Evolutionary conservation across 2,329 filamentous ascomycete genomes (phyloP).

Genomic region (Trichoderma simmonsii): DNA sequence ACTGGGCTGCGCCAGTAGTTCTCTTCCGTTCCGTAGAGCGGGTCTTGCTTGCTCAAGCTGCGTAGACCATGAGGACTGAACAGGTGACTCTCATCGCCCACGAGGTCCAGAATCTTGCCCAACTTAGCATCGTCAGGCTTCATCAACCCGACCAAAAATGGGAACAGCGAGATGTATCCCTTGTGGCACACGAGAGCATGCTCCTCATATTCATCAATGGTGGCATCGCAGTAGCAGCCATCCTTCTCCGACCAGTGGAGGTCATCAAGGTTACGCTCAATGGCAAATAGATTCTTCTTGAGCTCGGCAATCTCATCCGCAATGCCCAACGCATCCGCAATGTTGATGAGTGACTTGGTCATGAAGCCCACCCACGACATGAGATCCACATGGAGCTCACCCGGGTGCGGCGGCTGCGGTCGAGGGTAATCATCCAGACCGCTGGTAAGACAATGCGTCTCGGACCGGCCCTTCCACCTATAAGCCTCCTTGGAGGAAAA

Average conservation of each 20-base stretch:
- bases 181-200: conserved; percentile 88
- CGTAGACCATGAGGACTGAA: conserved; percentile 88
- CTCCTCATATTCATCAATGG: conserved; percentile 93
- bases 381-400: conserved; percentile 91
- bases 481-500: conserved; percentile 91
- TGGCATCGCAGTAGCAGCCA: conserved; percentile 89
- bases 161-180: conserved; percentile 91
- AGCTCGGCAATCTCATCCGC: conserved; percentile 74
- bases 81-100: conserved; percentile 78
- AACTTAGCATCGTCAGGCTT: conserved; percentile 70
- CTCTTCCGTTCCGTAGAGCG: conserved; percentile 83
- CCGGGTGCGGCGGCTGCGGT: conserved; percentile 87
- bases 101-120: conserved; percentile 70
- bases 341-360: conserved; percentile 77
- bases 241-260: conserved; percentile 85
- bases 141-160: conserved; percentile 82
- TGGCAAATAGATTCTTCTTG: conserved; percentile 67
- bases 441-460: conserved; percentile 83
- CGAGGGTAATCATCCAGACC: conserved; percentile 96
- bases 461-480: conserved; percentile 87
- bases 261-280: conserved; percentile 82
- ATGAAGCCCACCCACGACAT: conserved; percentile 98
- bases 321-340: conserved; percentile 72
- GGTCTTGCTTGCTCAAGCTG: conserved; percentile 79
- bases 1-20: conserved; percentile 97